Conservation (phyloP, 1,284 basidiomycete genomes). For the Moniliophthora roreri region DNA sequence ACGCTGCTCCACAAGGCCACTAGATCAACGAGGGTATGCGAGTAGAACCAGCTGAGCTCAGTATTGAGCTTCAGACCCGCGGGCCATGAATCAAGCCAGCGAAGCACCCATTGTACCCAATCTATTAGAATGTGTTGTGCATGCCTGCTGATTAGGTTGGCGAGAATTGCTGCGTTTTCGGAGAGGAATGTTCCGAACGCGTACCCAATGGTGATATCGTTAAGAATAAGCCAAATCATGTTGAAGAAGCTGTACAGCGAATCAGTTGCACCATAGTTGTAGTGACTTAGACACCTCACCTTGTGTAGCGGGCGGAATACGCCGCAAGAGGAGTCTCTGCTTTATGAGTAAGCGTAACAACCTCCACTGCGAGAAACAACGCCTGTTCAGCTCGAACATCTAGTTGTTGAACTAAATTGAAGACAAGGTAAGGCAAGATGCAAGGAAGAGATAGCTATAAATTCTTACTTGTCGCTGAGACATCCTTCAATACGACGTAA, state of each 20-base stretch:
- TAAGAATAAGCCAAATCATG: conserved; percentile 86
- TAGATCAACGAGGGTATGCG: conserved; percentile 64
- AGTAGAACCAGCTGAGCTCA: conserved; percentile 84
- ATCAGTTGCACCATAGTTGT: conserved; percentile 9
- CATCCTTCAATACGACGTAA: conserved; percentile 29
- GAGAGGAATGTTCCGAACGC: conserved; percentile 69
- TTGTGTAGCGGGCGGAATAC: conserved; percentile 55
- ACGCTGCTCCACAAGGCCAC: conserved; percentile 67
- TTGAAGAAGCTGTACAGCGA: conserved; percentile 76
- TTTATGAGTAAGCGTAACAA: conserved; percentile 31
- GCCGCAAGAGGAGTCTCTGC: conserved; percentile 28
- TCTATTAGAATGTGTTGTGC: conserved; percentile 46
- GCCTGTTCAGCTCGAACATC: conserved; percentile 46
- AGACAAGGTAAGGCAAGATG: background rate
- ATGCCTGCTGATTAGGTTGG: conserved; percentile 33
- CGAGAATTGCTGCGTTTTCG: conserved; percentile 55
- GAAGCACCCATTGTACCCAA: conserved; percentile 53
- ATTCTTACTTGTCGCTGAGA: conserved; percentile 34
- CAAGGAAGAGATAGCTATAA: background rate
- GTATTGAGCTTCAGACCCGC: conserved; percentile 96
- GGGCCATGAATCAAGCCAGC: conserved; percentile 95
- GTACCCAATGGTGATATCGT: conserved; percentile 84
- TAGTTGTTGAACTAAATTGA: conserved; percentile 44
- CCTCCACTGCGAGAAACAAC: conserved; percentile 38
- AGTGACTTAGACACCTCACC: conserved; percentile 37